phyloP scores from a whole-genome alignment of 768 basidiomycete genomes.

The Phaeotremella fagi region DNA sequence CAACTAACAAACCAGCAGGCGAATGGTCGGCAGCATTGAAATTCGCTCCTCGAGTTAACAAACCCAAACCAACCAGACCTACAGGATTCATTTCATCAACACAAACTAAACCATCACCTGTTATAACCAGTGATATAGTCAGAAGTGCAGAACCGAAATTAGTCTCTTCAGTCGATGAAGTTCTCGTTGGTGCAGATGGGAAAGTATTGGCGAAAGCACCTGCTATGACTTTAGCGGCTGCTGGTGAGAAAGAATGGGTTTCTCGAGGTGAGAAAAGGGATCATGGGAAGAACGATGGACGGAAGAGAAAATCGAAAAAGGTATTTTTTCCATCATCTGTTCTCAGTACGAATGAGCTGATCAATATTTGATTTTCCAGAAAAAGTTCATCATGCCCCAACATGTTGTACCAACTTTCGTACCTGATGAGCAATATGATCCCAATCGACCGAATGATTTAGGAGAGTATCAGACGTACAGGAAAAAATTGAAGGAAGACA shows the following conservation, averaged over 20 bases:
- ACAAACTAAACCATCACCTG: neutral
- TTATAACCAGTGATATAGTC: slow-evolving; percentile 15
- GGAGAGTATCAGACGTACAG: slow-evolving; percentile 44
- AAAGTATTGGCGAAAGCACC: slow-evolving; percentile 40
- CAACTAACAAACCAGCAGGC: slow-evolving; percentile 10
- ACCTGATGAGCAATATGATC: slow-evolving; percentile 47
- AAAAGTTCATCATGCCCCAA: slow-evolving; percentile 5
- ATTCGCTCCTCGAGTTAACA: slow-evolving; percentile 42
- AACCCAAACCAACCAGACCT: slow-evolving; percentile 17
- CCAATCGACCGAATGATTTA: slow-evolving; percentile 45
- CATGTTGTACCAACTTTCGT: slow-evolving; percentile 36
- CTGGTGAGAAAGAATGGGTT: slow-evolving; percentile 10
- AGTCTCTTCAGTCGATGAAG: slow-evolving; percentile 6
- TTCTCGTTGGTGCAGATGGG: slow-evolving; percentile 35
- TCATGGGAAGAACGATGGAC: slow-evolving; percentile 13
- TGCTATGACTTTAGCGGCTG: slow-evolving; percentile 37
- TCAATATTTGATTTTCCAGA: too few species aligned
- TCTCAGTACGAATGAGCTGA: too few species aligned
- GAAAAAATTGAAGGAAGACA: slow-evolving; percentile 38
- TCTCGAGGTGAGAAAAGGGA: slow-evolving; percentile 1
- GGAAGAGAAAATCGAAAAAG: slow-evolving; percentile 41
- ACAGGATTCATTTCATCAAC: slow-evolving; percentile 3
- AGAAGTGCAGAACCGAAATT: slow-evolving; percentile 13
- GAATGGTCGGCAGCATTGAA: slow-evolving; percentile 40
- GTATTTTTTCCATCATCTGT: slow-evolving; percentile 12